Evolutionary conservation across 1,284 basidiomycete species (phyloP).

Genomic region (Cystobasidium sp.): DNA sequence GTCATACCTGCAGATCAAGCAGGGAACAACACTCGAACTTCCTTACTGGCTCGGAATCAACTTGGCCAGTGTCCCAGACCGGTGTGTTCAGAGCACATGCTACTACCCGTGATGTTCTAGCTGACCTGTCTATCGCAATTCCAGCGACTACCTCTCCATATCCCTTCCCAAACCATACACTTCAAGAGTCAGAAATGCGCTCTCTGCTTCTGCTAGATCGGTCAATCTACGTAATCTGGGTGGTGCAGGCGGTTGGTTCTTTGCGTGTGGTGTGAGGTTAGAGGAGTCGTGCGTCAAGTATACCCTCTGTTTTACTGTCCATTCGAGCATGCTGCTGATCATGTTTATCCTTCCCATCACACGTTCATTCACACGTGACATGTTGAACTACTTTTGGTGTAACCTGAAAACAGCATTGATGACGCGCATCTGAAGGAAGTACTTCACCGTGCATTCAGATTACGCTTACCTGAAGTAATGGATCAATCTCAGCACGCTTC

Average conservation of each 20-base stretch:
- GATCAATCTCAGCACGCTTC: constrained; percentile 53
- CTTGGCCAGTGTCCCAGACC: constrained; percentile 42
- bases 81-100: not conserved
- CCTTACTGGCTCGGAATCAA: constrained; percentile 54
- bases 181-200: constrained; percentile 51
- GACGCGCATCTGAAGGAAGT: constrained; percentile 47
- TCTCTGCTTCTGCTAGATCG: constrained; percentile 50
- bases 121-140: not conserved
- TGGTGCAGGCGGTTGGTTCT: constrained; percentile 52
- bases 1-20: constrained; percentile 47
- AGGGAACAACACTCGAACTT: constrained; percentile 51
- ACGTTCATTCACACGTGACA: not conserved
- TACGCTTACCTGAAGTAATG: constrained; percentile 53
- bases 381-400: not conserved
- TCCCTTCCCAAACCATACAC: constrained; percentile 53
- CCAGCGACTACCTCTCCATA: constrained; percentile 52
- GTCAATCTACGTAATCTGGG: constrained; percentile 54
- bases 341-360: not conserved
- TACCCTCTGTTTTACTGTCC: not conserved
- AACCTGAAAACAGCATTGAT: constrained; percentile 48
- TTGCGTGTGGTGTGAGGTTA: constrained; percentile 49
- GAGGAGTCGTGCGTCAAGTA: constrained; percentile 43
- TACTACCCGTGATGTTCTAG: not conserved
- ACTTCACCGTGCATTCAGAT: constrained; percentile 49
- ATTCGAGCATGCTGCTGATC: not conserved